phyloP scores from a whole-genome alignment of 2,329 filamentous ascomycete genomes.

The Pezicula carpinea region DNA sequence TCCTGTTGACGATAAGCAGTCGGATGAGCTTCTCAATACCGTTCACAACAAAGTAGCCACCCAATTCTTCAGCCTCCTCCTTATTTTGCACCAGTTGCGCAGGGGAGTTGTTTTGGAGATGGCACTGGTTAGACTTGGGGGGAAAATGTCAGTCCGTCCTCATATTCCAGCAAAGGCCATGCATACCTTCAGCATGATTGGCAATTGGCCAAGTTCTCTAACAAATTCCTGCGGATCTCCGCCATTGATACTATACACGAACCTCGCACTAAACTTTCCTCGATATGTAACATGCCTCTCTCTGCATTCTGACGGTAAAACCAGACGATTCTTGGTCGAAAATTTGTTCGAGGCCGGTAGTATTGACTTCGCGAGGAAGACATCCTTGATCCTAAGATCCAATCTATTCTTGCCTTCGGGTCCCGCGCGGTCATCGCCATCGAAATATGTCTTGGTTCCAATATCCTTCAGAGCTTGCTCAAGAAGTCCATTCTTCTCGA shows the following conservation, averaged over 20 bases:
- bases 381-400: slow-evolving; percentile 71
- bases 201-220: slow-evolving; percentile 81
- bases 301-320: slow-evolving; percentile 88
- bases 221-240: slow-evolving; percentile 78
- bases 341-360: slow-evolving; percentile 81
- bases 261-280: slow-evolving; percentile 74
- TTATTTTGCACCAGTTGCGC: slow-evolving; percentile 78
- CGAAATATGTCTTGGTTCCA: slow-evolving; percentile 80
- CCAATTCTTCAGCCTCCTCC: slow-evolving; percentile 93
- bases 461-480: slow-evolving; percentile 81
- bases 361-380: slow-evolving; percentile 77
- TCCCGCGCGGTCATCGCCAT: slow-evolving; percentile 65
- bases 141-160: slow-evolving; percentile 20
- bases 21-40: slow-evolving; percentile 96
- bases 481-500: slow-evolving; percentile 67
- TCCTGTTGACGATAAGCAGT: slow-evolving; percentile 80
- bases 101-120: slow-evolving; percentile 81
- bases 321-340: slow-evolving; percentile 71
- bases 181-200: slow-evolving; percentile 83
- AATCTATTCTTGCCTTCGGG: slow-evolving; percentile 66
- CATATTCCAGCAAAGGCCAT: background rate
- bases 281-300: slow-evolving; percentile 90
- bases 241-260: slow-evolving; percentile 85
- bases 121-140: slow-evolving; percentile 76
- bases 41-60: slow-evolving; percentile 96